These are phyloP conservation scores for Lodderomyces elongisporus DNA, from an alignment of 1,139 yeast species.

Conservation along the genomic window DNA sequence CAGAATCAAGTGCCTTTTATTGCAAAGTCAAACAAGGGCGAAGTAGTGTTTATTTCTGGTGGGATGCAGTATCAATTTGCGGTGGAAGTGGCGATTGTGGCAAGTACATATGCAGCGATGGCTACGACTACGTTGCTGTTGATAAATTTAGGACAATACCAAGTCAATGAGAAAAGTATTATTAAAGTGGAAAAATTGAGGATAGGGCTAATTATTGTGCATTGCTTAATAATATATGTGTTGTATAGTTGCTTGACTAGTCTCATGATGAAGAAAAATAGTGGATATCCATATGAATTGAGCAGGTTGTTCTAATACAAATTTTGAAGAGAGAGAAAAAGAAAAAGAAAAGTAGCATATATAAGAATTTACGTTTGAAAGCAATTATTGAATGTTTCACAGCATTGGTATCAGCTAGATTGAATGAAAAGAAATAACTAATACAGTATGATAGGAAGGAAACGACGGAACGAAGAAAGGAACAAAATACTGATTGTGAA, in stretches of 20 bases:
- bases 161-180: slow-evolving; percentile 17
- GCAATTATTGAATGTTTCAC: too few species aligned
- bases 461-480: too few species aligned
- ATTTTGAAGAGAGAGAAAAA: too few species aligned
- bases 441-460: too few species aligned
- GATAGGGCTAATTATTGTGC: slow-evolving; percentile 16
- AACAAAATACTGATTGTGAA: too few species aligned
- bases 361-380: too few species aligned
- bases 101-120: slow-evolving; percentile 42
- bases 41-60: slow-evolving; percentile 54
- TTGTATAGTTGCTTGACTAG: slow-evolving; percentile 38
- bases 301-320: slow-evolving; percentile 25
- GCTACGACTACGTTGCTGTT: slow-evolving; percentile 36
- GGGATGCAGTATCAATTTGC: slow-evolving; percentile 68
- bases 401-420: too few species aligned
- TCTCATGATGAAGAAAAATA: slow-evolving; percentile 36
- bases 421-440: too few species aligned
- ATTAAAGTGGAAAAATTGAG: slow-evolving; percentile 18
- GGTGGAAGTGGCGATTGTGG: slow-evolving; percentile 51
- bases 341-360: too few species aligned
- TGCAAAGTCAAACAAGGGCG: slow-evolving; percentile 45
- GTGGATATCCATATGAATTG: slow-evolving; percentile 35
- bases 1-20: slow-evolving; percentile 59
- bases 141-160: slow-evolving; percentile 32
- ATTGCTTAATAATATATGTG: slow-evolving; percentile 21